Conservation (phyloP, 306 rosid genomes). For the Potentilla sterilis region DNA sequence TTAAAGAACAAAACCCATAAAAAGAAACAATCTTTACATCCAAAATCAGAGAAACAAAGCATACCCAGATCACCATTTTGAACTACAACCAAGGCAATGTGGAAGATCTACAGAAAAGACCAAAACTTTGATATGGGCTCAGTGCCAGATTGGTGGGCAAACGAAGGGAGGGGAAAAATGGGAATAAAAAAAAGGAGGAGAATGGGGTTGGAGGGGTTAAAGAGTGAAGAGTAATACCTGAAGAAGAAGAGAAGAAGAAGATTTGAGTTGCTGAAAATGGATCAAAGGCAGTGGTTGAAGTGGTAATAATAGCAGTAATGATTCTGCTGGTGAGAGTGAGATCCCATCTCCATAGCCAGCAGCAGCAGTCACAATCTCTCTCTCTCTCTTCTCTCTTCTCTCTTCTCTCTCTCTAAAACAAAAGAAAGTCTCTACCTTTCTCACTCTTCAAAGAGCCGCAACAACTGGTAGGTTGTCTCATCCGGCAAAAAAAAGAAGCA, state of each 20-base stretch:
- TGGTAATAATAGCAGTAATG: slow-evolving; percentile 28
- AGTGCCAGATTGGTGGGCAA: neutral
- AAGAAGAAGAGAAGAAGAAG: slow-evolving; percentile 20
- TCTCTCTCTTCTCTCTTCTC: slow-evolving; percentile 20
- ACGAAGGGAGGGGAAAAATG: slow-evolving; percentile 11
- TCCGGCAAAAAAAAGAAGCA: slow-evolving; percentile 67
- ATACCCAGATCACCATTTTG: slow-evolving; percentile 39
- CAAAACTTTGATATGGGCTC: slow-evolving; percentile 6
- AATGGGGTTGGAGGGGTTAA: neutral
- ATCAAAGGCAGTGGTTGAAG: slow-evolving; percentile 45
- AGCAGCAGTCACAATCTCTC: slow-evolving; percentile 34
- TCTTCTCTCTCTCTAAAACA: slow-evolving; percentile 21
- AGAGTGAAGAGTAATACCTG: slow-evolving; percentile 39
- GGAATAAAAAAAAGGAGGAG: neutral
- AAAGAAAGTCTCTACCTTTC: slow-evolving; percentile 35
- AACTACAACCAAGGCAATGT: slow-evolving; percentile 30
- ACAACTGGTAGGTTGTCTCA: slow-evolving; percentile 92
- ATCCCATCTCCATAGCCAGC: slow-evolving; percentile 53
- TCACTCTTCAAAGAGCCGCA: slow-evolving; percentile 65
- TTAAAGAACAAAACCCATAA: neutral
- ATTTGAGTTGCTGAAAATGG: slow-evolving; percentile 25
- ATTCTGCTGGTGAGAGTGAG: slow-evolving; percentile 50
- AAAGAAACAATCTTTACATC: slow-evolving; percentile 16
- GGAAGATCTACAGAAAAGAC: slow-evolving; percentile 48
- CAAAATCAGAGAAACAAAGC: slow-evolving; percentile 26